phyloP scores from a whole-genome alignment of 2,329 filamentous ascomycete genomes.

The Nemania serpens region DNA sequence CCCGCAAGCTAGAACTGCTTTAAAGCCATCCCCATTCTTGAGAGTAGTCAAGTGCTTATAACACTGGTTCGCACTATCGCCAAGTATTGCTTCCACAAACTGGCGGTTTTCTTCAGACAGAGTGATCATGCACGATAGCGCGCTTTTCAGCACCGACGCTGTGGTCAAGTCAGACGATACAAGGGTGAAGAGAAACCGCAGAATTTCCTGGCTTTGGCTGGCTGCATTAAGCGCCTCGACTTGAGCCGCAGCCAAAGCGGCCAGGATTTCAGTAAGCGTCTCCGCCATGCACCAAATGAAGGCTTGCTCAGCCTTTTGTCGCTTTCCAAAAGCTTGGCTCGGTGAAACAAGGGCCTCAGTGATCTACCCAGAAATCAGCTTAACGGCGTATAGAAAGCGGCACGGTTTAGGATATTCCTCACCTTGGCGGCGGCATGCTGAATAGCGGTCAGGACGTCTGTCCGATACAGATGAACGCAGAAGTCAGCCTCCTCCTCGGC shows the following conservation, averaged over 20 bases:
- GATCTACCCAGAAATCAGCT: conserved; percentile 42
- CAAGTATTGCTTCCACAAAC: conserved; percentile 58
- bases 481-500: conserved; percentile 70
- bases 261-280: conserved; percentile 58
- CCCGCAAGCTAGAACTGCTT: conserved; percentile 62
- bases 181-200: conserved; percentile 60
- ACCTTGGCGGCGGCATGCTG: conserved; percentile 60
- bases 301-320: conserved; percentile 57
- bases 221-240: conserved; percentile 64
- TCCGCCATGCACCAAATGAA: conserved; percentile 59
- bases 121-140: conserved; percentile 59
- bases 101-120: conserved; percentile 64
- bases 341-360: conserved; percentile 48
- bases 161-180: conserved; percentile 48
- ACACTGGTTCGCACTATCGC: conserved; percentile 51
- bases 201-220: conserved; percentile 53
- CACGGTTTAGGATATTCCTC: conserved; percentile 35
- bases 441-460: conserved; percentile 65
- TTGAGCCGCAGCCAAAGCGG: conserved; percentile 60
- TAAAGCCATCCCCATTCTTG: conserved; percentile 52
- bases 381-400: neutral
- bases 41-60: conserved; percentile 56
- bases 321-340: conserved; percentile 51
- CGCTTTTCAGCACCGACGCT: conserved; percentile 51
- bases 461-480: conserved; percentile 66